These are phyloP conservation scores for Penicillium griseofulvum DNA, from an alignment of 2,329 filamentous ascomycete genomes.

Conservation along the genomic window DNA sequence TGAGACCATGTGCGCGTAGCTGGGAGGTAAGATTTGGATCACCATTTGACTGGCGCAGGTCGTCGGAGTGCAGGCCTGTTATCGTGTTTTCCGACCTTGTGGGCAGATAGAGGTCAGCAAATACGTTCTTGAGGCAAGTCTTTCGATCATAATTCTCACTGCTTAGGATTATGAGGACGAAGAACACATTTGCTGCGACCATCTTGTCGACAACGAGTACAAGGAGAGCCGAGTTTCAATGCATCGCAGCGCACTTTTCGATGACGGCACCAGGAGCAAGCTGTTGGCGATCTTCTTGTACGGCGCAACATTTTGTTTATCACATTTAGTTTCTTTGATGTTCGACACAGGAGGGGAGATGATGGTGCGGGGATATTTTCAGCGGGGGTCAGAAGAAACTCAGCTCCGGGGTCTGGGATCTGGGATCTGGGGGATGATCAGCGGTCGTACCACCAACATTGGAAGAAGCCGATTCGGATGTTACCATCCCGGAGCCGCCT, in stretches of 20 bases:
- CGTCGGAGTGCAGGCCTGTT: not conserved
- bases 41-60: not conserved
- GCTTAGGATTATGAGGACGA: conserved; percentile 36
- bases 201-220: conserved; percentile 55
- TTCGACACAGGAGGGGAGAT: not conserved
- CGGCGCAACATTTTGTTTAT: conserved; percentile 19
- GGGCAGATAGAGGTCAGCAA: not conserved
- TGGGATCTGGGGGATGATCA: not conserved
- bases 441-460: not conserved
- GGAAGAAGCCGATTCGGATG: not conserved
- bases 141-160: not conserved
- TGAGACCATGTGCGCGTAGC: not conserved
- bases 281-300: conserved; percentile 32
- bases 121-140: not conserved
- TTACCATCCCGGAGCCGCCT: not conserved
- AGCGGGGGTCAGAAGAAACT: not conserved
- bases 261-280: conserved; percentile 35
- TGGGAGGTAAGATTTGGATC: not conserved
- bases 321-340: not conserved
- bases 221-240: conserved; percentile 40
- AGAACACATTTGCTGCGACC: conserved; percentile 39
- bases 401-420: not conserved
- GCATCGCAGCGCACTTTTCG: conserved; percentile 35
- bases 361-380: no score
- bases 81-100: not conserved